Percentiles rank a stretch among this genome's conserved stretches.
These are phyloP conservation scores for Wickerhamiella occidentalis DNA, from an alignment of 805 yeast species.

Conservation along the genomic window DNA sequence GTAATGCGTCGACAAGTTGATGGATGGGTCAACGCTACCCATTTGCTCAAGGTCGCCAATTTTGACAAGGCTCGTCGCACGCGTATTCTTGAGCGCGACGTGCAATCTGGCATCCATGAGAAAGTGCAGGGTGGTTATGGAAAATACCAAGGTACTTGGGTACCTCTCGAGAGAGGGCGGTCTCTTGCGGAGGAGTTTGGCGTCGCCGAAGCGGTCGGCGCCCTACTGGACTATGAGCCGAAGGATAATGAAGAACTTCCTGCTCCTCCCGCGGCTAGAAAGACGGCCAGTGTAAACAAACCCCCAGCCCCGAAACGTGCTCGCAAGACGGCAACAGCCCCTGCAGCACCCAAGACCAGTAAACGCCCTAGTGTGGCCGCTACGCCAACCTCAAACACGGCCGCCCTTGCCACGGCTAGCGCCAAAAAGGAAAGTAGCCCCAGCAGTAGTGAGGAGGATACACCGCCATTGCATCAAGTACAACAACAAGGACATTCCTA, in stretches of 20 bases:
- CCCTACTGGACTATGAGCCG: constrained; percentile 51
- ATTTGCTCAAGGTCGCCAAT: constrained; percentile 81
- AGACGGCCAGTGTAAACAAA: constrained; percentile 19
- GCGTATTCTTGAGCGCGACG: constrained; percentile 81
- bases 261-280: constrained; percentile 42
- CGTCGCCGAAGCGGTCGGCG: constrained; percentile 48
- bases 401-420: constrained; percentile 11
- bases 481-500: constrained; percentile 11
- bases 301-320: constrained; percentile 18
- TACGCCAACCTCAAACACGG: constrained; percentile 9
- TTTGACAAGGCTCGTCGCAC: constrained; percentile 92
- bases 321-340: constrained; percentile 15
- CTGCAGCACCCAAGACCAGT: neutral
- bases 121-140: constrained; percentile 97
- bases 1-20: constrained; percentile 84
- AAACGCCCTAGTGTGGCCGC: neutral
- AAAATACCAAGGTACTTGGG: constrained; percentile 88
- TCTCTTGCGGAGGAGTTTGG: constrained; percentile 54
- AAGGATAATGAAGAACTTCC: constrained; percentile 37
- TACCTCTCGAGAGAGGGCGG: constrained; percentile 66
- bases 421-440: constrained; percentile 7
- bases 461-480: neutral
- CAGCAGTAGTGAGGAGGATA: constrained; percentile 8
- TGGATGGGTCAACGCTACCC: constrained; percentile 97
- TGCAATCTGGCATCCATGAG: constrained; percentile 81